phyloP scores from a whole-genome alignment of 2,329 filamentous ascomycete species.

The Aspergillus hortae region DNA sequence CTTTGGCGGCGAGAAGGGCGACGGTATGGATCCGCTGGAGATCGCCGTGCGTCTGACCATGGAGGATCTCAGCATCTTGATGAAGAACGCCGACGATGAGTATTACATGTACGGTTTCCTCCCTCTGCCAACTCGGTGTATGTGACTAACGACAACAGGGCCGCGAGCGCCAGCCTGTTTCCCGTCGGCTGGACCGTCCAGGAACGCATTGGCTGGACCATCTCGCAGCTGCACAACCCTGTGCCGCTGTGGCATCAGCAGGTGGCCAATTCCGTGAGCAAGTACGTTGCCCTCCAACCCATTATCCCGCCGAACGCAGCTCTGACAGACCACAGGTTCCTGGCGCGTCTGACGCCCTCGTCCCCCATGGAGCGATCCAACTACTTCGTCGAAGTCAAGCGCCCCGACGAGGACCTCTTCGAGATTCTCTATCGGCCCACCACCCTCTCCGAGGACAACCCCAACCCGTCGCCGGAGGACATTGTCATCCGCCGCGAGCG shows the following conservation, averaged over 20 bases:
- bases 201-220: slow-evolving; percentile 48
- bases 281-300: slow-evolving; percentile 26
- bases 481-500: slow-evolving; percentile 49
- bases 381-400: slow-evolving; percentile 49
- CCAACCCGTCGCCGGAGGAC: slow-evolving; percentile 35
- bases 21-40: slow-evolving; percentile 44
- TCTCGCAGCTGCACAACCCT: slow-evolving; percentile 46
- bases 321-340: slow-evolving; percentile 33
- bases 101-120: slow-evolving; percentile 44
- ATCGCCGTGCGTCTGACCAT: slow-evolving; percentile 48
- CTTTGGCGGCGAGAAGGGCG: slow-evolving; percentile 31
- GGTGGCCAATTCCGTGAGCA: slow-evolving; percentile 40
- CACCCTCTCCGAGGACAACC: slow-evolving; percentile 35
- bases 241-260: slow-evolving; percentile 51
- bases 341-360: slow-evolving; percentile 42
- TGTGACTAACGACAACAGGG: slow-evolving; percentile 25
- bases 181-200: slow-evolving; percentile 52
- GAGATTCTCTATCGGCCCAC: slow-evolving; percentile 46
- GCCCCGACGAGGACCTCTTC: slow-evolving; percentile 32
- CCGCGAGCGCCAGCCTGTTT: slow-evolving; percentile 52
- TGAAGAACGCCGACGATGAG: slow-evolving; percentile 44
- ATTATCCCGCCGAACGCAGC: not conserved
- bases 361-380: slow-evolving; percentile 49
- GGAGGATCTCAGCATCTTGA: slow-evolving; percentile 52
- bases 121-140: too few species aligned